Base-by-base conservation (phyloP, 768 basidiomycete genomes). In the Suillus plorans region DNA sequence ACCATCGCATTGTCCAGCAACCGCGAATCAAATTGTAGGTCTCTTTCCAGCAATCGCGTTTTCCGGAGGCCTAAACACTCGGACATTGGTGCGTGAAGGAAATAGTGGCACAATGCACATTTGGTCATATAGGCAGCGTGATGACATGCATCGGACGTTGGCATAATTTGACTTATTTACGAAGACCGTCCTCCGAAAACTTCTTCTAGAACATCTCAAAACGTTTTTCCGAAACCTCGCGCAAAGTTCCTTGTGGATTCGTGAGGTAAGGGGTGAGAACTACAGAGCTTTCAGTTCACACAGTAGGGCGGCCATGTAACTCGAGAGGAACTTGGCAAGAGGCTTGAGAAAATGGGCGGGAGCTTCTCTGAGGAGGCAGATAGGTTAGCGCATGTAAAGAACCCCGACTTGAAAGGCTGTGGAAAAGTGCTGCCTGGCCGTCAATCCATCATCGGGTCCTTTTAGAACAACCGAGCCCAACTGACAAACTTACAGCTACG, bases 51-150 rank as follows among this genome's bases (percentile, higher is more conserved):
- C 16, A 66, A 37, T 60, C 61, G 13, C 71, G 55, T 4, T 49
- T 31, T 10, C 72, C 75, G 12, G 73, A 76, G 52, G 37, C 75
- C 41, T 75, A 58, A 68, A 45, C 25, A 50, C 14, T 16, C 6
- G 22, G n/a, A 47, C 4, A 47, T 47, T 10, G 45, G 10, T 5
- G 45, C n/a, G n/a, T n/a, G 45, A 4, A n/a, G 14, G 45, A 47
- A 47, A n/a, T 10, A 12, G 12, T 12, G n/a, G 10, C n/a, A n/a
- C n/a, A 47, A 47, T 5, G n/a, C n/a, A n/a, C n/a, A 47, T n/a
- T 47, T n/a, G n/a, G 45, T 5, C 0, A 3, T n/a, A 47, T 47
- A 47, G n/a, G 45, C 45, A 47, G n/a, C 45, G 20, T 12, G 44
- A 7, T 8, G 10, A n/a, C 45, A n/a, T 47, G 5, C 10, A n/a